Base-by-base conservation (phyloP, 345 rosid genomes). In the Passiflora organensis region DNA sequence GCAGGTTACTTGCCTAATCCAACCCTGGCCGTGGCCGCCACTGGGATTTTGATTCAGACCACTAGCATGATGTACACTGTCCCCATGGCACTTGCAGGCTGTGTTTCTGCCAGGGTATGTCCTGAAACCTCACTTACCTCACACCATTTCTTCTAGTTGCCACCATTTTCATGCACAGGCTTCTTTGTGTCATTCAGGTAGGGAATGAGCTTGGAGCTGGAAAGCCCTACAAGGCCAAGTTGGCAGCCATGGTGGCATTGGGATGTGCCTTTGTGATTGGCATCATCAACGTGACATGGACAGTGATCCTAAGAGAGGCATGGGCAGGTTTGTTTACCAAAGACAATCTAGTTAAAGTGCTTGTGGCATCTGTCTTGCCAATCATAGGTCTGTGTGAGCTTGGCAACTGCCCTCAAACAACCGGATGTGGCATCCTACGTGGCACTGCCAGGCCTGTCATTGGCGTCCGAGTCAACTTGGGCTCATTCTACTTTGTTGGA, bases 191-290 rank as follows among this genome's bases (percentile, higher is more conserved):
- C 51, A 23, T 67, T 70, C 77, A 86, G 99, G 96, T 93, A n/a
- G 99, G 99, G 1, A 93, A 89, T 64, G 99, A 86, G 64, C 99
- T 93, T 0, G 99, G 99, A 65, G 91, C 96, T 1, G 96, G 96
- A 4, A 77, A 76, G 63, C 99, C 99, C 1, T 74, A 80, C 62
- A 86, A 84, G 51, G 99, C 99, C 38, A 86, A 75, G 66, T 65
- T 86, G 44, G 96, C 94, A 0, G 91, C 94, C 10, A 74, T 71
- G 68, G 96, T 89, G 17, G 96, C 99, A 17, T 53, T 93, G 68
- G 86, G 86, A 1, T 93, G 94, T 37, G 94, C 96, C 0, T 74
- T 93, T 49, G 58, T 93, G 1, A 62, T 93, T 16, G 99, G 94
- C 14, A 53, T 76, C 53, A 22, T 86, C 72, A 93, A 93, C 37